Conservation (phyloP, 257 asterid species). For the Sherardia arvensis region DNA sequence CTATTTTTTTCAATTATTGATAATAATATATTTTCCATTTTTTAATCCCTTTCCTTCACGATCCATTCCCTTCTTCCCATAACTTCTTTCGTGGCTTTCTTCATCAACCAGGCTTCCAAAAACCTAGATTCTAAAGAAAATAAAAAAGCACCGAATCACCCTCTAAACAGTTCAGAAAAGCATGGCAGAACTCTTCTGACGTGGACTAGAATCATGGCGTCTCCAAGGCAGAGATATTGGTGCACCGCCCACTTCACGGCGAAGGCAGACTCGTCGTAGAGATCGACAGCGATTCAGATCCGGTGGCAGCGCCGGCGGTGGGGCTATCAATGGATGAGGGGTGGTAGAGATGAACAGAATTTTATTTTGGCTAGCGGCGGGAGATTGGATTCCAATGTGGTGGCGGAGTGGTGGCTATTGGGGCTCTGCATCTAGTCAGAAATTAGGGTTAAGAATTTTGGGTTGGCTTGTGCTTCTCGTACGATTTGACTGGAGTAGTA, state of each 20-base stretch:
- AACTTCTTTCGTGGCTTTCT: too few relatives aligned
- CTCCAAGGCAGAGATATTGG: constrained; percentile 78
- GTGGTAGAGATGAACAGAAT: constrained; percentile 71
- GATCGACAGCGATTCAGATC: constrained; percentile 88
- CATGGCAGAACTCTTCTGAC: too few relatives aligned
- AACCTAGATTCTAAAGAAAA: too few relatives aligned
- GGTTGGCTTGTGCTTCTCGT: neutral
- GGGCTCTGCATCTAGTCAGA: constrained; percentile 12
- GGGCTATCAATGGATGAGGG: constrained; percentile 66
- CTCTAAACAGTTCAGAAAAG: too few relatives aligned
- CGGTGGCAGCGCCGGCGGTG: constrained; percentile 67
- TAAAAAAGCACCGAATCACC: too few relatives aligned
- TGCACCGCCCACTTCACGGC: constrained; percentile 81
- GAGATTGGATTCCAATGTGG: constrained; percentile 57
- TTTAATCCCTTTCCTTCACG: too few relatives aligned
- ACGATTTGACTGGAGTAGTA: constrained; percentile 5
- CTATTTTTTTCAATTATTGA: too few relatives aligned
- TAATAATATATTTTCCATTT: too few relatives aligned
- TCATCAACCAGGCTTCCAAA: too few relatives aligned
- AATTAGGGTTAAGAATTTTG: constrained; percentile 8
- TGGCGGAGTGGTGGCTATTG: constrained; percentile 15
- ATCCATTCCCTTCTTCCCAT: too few relatives aligned
- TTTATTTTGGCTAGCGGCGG: constrained; percentile 76
- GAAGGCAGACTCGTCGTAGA: constrained; percentile 76
- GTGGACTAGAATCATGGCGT: constrained; percentile 68